A percentile compares a stretch with the other conserved stretches of the same genome.
Conservation (phyloP, 257 asterid genomes). For the Solanum corneliomulleri region DNA sequence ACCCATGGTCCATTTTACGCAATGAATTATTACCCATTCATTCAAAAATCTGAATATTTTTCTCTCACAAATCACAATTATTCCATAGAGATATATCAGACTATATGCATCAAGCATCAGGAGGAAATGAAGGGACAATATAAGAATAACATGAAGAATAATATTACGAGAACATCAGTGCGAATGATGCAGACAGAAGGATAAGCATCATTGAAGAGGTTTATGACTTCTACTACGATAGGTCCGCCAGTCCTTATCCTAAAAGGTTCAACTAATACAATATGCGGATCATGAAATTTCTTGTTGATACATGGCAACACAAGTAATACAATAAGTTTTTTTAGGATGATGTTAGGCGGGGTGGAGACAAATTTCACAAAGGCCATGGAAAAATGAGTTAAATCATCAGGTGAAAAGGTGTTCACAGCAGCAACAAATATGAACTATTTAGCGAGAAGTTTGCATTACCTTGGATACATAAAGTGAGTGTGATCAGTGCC, state of each 20-base stretch:
- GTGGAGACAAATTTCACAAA: not conserved
- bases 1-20: not conserved
- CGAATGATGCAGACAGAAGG: not conserved
- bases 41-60: not conserved
- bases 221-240: not conserved
- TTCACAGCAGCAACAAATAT: not conserved
- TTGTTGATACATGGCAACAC: not conserved
- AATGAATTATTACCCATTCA: not conserved
- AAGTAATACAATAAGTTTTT: not conserved
- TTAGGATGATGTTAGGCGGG: not conserved
- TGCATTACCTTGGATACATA: slow-evolving; percentile 95
- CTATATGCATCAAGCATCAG: not conserved
- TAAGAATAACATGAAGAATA: not conserved
- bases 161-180: not conserved
- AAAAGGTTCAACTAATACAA: not conserved
- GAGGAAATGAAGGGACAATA: not conserved
- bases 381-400: not conserved
- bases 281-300: not conserved
- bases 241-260: not conserved
- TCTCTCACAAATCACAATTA: not conserved
- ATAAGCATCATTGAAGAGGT: not conserved
- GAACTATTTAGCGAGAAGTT: not conserved
- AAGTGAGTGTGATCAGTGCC: slow-evolving; percentile 90
- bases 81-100: not conserved
- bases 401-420: not conserved